phyloP scores from a whole-genome alignment of 768 basidiomycete genomes.

The Steccherinum ochraceum region DNA sequence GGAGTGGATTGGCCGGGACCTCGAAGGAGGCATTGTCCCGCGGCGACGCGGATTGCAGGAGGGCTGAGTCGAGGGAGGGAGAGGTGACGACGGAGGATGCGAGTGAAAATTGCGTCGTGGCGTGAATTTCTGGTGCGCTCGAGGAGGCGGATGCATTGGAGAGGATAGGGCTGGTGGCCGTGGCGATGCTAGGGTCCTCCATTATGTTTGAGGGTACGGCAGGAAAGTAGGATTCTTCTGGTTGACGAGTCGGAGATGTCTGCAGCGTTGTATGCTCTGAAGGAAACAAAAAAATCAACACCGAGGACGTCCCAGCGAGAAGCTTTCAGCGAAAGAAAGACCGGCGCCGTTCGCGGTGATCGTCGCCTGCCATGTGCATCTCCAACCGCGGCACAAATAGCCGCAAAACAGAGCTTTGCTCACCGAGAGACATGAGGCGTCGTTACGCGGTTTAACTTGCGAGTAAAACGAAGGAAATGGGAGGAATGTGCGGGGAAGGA shows the following conservation, averaged over 20 bases:
- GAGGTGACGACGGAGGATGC: constrained; percentile 12
- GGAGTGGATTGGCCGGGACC: constrained; percentile 4
- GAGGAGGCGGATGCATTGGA: constrained; percentile 11
- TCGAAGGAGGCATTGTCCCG: constrained; percentile 7
- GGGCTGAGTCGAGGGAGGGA: constrained; percentile 12
- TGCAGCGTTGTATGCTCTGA: background rate
- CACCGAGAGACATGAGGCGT: constrained; percentile 18
- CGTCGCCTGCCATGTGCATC: no score
- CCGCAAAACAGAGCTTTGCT: constrained; percentile 4
- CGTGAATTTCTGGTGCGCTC: constrained; percentile 14
- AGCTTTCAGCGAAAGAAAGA: no score
- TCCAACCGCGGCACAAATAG: background rate
- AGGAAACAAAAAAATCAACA: background rate
- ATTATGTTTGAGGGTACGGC: background rate
- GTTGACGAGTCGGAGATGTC: background rate
- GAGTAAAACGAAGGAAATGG: constrained; percentile 5
- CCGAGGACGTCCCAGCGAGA: no score
- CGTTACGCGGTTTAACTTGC: constrained; percentile 7
- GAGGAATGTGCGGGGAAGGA: constrained; percentile 11
- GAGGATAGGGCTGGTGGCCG: constrained; percentile 14
- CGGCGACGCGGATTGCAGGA: constrained; percentile 7
- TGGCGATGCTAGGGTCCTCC: constrained; percentile 5
- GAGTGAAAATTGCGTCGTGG: constrained; percentile 7
- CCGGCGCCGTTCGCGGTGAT: no score
- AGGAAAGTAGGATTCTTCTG: background rate